phyloP scores from a whole-genome alignment of 768 basidiomycete genomes.

The Peribolospora kevripleyi region DNA sequence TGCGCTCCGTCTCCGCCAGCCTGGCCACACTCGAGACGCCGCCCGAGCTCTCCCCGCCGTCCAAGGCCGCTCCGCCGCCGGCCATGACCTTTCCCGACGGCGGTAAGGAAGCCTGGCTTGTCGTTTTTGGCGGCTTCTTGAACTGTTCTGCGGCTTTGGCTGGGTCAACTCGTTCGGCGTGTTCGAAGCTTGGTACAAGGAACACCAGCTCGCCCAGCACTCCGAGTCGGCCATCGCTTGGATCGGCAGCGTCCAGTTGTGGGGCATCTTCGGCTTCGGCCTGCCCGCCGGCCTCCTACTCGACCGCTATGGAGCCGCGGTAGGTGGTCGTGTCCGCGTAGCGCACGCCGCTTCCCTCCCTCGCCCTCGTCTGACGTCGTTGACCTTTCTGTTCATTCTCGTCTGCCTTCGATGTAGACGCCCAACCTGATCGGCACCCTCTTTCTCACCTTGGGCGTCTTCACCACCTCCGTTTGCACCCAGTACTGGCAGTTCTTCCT shows the following conservation, averaged over 20 bases:
- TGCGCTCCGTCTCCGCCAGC: no score
- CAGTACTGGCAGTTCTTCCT: slow-evolving; percentile 14
- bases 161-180: slow-evolving; percentile 21
- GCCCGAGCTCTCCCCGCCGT: neutral
- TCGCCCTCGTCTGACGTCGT: no score
- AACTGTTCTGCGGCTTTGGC: slow-evolving; percentile 12
- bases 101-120: slow-evolving; percentile 1
- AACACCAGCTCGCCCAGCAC: slow-evolving; percentile 10
- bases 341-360: no score
- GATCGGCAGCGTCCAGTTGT: slow-evolving; percentile 16
- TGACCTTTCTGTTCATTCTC: no score
- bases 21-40: no score
- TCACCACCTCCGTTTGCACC: slow-evolving; percentile 12
- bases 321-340: no score
- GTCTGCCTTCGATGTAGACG: no score
- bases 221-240: slow-evolving; percentile 15
- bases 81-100: slow-evolving; percentile 2
- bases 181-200: slow-evolving; percentile 20
- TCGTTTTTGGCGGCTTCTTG: slow-evolving; percentile 6
- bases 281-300: slow-evolving; percentile 14
- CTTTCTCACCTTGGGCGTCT: slow-evolving; percentile 3
- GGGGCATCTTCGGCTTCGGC: slow-evolving; percentile 15
- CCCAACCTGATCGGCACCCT: no score
- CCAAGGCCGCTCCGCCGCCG: neutral
- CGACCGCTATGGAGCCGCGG: slow-evolving; percentile 3